Evolutionary conservation across 148 eudicot species (phyloP), one percentile per base, ranked within the genome.

Genomic region (Agrostemma githago): DNA sequence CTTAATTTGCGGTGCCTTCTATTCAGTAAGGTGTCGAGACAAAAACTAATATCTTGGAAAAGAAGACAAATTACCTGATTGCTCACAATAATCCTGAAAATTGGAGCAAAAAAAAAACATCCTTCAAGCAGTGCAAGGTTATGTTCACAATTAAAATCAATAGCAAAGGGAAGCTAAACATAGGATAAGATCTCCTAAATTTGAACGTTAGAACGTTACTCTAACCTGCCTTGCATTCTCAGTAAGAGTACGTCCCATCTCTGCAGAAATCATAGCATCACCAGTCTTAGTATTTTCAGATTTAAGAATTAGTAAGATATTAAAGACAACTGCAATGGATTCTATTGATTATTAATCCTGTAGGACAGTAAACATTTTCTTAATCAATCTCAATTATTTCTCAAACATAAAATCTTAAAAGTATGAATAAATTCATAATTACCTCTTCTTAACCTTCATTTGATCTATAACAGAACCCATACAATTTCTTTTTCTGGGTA

Each of bases 21-120:
- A 46, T 46, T 64, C 5, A 64, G 15, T 7, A 62, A 17, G 9
- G 5, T 37, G n/a, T 64, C n/a, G 15, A 7, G 11, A 37, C 11
- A 64, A 37, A 7, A 3, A 20, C 4, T 34, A 53, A 72, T 39
- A 20, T 46, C 43, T 41, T n/a, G 53, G 8, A 44, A 3, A 7
- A 21, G 57, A 53, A 17, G 8, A 42, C 20, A 17, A 76, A 72
- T 57, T 86, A 93, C 98, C 93, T 73, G 96, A 85, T 74, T 84
- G 88, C 66, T 84, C 82, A n/a, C 86, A 81, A 74, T 75, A 87
- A 79, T 89, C 90, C 51, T 59, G 82, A 74, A 86, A 90, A 77
- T 81, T 79, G 39, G 93, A 83, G 84, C 86, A n/a, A n/a, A n/a
- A 82, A 43, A 90, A 78, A 74, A 11, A 84, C 70, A 77, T 86